Evolutionary conservation across 768 basidiomycete genomes (phyloP).

Genomic region (Phanerodontia chrysosporium): DNA sequence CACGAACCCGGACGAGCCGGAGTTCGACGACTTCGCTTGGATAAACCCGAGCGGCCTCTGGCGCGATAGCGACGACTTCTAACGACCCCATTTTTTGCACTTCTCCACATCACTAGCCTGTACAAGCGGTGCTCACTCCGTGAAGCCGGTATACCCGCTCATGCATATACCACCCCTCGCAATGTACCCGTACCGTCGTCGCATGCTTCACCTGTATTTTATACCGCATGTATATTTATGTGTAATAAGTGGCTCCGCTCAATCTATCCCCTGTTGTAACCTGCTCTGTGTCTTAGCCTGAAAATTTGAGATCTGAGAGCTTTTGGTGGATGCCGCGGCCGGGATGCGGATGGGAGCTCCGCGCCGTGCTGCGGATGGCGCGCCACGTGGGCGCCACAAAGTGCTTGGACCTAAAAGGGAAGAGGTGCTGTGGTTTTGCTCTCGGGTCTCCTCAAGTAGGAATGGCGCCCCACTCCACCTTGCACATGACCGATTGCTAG

Average conservation of each 20-base stretch:
- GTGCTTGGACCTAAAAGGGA: neutral
- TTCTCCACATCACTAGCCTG: neutral
- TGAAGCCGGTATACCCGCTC: neutral
- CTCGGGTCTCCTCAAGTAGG: neutral
- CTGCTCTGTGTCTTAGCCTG: no score
- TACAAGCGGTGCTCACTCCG: neutral
- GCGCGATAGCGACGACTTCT: neutral
- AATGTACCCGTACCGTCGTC: neutral
- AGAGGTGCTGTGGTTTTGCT: neutral
- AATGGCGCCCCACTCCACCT: neutral
- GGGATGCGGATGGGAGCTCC: no score
- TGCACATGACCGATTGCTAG: neutral
- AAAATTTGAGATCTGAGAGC: no score
- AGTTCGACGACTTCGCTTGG: slow-evolving; percentile 13
- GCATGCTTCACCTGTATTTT: neutral
- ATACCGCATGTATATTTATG: neutral
- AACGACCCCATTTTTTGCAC: neutral
- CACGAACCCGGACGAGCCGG: neutral
- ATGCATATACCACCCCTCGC: neutral
- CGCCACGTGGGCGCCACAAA: neutral
- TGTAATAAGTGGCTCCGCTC: neutral
- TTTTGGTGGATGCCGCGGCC: no score
- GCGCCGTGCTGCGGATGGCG: neutral
- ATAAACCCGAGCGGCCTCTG: slow-evolving; percentile 17
- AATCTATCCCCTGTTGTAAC: no score